Conservation (phyloP, 768 basidiomycete genomes). For the Termitomyces titanicus region DNA sequence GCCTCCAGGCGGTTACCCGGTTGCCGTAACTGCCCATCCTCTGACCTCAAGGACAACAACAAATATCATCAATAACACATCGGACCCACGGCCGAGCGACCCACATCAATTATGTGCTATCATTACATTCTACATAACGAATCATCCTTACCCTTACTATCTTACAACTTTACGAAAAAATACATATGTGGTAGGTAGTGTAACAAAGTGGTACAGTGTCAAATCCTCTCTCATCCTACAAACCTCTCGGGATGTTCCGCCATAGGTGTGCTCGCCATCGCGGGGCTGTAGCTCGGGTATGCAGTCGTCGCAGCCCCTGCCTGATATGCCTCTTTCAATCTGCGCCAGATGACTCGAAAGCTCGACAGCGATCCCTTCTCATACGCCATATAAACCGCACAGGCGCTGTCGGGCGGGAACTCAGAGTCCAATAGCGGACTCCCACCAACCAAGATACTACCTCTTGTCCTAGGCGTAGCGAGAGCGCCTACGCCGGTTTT, state of each 20-base stretch:
- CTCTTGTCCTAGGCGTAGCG: constrained; percentile 19
- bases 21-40: constrained; percentile 5
- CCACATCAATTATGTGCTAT: not conserved
- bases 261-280: constrained; percentile 36
- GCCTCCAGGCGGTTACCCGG: constrained; percentile 2
- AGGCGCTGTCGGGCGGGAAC: constrained; percentile 39
- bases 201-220: not conserved
- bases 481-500: not conserved
- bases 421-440: constrained; percentile 16
- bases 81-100: not conserved
- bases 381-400: constrained; percentile 73
- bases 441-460: constrained; percentile 20
- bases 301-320: constrained; percentile 27
- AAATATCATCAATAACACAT: not conserved
- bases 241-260: constrained; percentile 39
- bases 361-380: constrained; percentile 91
- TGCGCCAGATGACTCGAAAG: constrained; percentile 74
- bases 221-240: constrained; percentile 19
- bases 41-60: constrained; percentile 2
- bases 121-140: not conserved
- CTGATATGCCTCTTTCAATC: constrained; percentile 67
- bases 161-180: not conserved
- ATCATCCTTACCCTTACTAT: too few species aligned
- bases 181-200: not conserved
- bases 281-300: constrained; percentile 34